A percentile compares a stretch with the other conserved stretches of the same genome.
Evolutionary conservation across 805 yeast species (phyloP).

Genomic region (Candida ponderosae): DNA sequence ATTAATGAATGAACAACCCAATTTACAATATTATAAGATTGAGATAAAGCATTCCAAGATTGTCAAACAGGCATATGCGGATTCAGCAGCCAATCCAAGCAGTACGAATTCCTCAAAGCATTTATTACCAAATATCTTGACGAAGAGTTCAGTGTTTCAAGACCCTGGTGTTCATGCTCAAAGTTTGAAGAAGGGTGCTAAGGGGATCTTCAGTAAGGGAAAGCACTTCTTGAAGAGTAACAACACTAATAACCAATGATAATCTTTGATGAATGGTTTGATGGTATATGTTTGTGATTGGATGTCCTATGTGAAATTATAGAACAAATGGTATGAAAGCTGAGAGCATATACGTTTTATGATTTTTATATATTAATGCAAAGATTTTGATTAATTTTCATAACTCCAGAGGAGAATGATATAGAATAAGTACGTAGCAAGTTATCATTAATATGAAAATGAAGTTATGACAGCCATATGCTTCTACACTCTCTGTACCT

Average conservation of each 20-base stretch:
- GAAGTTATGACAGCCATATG: no score
- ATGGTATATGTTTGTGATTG: no score
- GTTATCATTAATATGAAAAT: no score
- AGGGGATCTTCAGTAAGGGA: conserved; percentile 46
- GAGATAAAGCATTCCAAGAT: conserved; percentile 29
- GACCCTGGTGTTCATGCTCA: conserved; percentile 45
- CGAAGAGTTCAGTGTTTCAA: conserved; percentile 41
- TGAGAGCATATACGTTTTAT: no score
- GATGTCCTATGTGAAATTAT: no score
- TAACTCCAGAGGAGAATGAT: no score
- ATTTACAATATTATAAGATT: conserved; percentile 31
- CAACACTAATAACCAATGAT: neutral
- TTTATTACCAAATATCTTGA: conserved; percentile 34
- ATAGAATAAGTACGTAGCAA: no score
- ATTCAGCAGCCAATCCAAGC: conserved; percentile 33
- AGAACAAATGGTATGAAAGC: no score
- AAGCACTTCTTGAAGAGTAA: conserved; percentile 37
- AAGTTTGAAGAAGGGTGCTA: conserved; percentile 41
- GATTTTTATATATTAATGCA: no score
- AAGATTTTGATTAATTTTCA: no score
- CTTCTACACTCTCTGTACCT: no score
- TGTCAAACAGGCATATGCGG: conserved; percentile 59
- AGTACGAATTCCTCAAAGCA: conserved; percentile 26
- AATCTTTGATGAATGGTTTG: no score
- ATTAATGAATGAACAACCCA: conserved; percentile 59